Evolutionary conservation across 2,329 filamentous ascomycete genomes (phyloP).

Genomic region (Stemphylium beticola): DNA sequence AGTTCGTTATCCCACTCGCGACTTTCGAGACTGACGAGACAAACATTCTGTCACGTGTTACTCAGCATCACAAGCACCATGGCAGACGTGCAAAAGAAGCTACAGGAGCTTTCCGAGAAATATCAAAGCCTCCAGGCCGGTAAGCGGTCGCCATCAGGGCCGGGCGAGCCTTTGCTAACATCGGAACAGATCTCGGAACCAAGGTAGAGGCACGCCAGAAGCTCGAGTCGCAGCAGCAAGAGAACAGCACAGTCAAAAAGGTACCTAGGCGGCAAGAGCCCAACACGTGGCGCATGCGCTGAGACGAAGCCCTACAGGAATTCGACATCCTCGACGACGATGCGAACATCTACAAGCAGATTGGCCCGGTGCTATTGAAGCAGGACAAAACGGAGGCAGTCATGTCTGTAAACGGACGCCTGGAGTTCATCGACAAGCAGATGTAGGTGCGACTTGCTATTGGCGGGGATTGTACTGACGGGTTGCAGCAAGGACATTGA

Average conservation of each 20-base stretch:
- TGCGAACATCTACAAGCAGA: slow-evolving; percentile 93
- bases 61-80: slow-evolving; percentile 40
- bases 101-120: slow-evolving; percentile 85
- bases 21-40: slow-evolving; percentile 16
- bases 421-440: slow-evolving; percentile 93
- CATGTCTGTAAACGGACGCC: slow-evolving; percentile 84
- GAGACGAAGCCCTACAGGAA: slow-evolving; percentile 62
- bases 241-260: slow-evolving; percentile 87
- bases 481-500: slow-evolving; percentile 67
- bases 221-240: slow-evolving; percentile 91
- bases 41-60: slow-evolving; percentile 29
- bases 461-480: slow-evolving; percentile 5
- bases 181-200: slow-evolving; percentile 73
- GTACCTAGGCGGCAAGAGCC: slow-evolving; percentile 54
- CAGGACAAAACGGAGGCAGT: slow-evolving; percentile 91
- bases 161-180: slow-evolving; percentile 18
- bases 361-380: slow-evolving; percentile 91
- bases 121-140: slow-evolving; percentile 87
- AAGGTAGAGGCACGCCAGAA: slow-evolving; percentile 82
- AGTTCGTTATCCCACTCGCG: slow-evolving; percentile 32
- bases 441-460: slow-evolving; percentile 66
- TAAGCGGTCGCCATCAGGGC: slow-evolving; percentile 44
- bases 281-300: neutral
- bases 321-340: slow-evolving; percentile 79
- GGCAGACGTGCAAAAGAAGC: slow-evolving; percentile 71